Evolutionary conservation across 2,329 filamentous ascomycete genomes (phyloP).

Genomic region (Trichoderma asperellum): DNA sequence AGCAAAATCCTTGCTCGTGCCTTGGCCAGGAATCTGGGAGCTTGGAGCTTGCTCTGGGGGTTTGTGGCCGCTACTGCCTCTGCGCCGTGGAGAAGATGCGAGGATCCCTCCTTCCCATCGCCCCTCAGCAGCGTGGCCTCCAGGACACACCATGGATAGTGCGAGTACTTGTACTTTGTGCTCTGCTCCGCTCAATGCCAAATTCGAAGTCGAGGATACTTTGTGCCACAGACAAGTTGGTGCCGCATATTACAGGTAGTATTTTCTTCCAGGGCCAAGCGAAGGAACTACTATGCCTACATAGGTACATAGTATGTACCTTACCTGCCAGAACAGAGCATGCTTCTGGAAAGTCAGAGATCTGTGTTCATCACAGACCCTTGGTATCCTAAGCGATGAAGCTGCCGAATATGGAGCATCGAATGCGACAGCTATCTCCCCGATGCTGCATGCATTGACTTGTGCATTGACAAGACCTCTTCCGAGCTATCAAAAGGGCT

Average conservation of each 20-base stretch:
- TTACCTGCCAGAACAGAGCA: background rate
- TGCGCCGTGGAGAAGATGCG: constrained; percentile 15
- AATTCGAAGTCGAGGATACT: background rate
- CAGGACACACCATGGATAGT: background rate
- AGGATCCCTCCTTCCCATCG: constrained; percentile 17
- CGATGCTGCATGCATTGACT: background rate
- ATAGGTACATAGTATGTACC: too few species aligned
- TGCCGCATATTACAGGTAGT: background rate
- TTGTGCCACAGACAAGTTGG: background rate
- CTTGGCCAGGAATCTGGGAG: constrained; percentile 14
- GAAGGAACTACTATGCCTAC: background rate
- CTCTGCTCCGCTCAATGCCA: background rate
- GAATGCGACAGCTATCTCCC: background rate
- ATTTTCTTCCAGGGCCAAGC: background rate
- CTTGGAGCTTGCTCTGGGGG: background rate
- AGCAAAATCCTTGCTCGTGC: constrained; percentile 33
- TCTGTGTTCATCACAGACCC: constrained; percentile 13
- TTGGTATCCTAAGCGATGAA: background rate
- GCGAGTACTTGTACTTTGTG: background rate
- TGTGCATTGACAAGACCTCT: background rate
- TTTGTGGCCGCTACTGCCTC: constrained; percentile 14
- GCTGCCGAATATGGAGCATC: background rate
- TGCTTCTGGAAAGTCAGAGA: constrained; percentile 17
- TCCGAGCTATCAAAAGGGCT: background rate
- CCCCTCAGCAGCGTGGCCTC: background rate